Percentiles rank a stretch among this genome's conserved stretches.
These are phyloP conservation scores for Epichloe sibirici DNA, from an alignment of 2,329 filamentous ascomycete species.

Conservation along the genomic window DNA sequence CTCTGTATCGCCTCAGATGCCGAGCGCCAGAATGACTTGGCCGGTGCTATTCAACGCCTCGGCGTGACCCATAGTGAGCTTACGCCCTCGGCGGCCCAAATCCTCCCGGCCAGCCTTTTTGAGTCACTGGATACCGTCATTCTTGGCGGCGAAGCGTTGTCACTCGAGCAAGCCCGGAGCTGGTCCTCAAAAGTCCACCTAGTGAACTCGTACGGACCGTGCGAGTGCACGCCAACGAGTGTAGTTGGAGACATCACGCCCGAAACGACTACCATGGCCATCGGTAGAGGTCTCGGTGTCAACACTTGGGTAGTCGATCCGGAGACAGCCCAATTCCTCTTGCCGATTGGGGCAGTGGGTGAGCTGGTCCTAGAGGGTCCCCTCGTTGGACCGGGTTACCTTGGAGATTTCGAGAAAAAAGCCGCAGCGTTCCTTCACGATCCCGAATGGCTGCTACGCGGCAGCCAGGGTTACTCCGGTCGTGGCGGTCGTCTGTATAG, in stretches of 20 bases:
- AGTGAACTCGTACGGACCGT: not conserved
- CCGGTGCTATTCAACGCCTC: slow-evolving; percentile 26
- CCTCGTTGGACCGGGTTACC: slow-evolving; percentile 35
- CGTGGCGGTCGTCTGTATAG: slow-evolving; percentile 21
- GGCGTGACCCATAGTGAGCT: slow-evolving; percentile 31
- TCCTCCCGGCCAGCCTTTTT: not conserved
- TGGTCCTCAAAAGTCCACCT: not conserved
- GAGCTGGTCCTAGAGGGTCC: slow-evolving; percentile 30
- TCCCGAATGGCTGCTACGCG: not conserved
- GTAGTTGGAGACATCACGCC: not conserved
- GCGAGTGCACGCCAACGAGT: not conserved
- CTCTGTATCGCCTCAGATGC: slow-evolving; percentile 13
- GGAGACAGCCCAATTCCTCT: slow-evolving; percentile 8
- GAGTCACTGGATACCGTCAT: not conserved
- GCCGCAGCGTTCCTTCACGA: slow-evolving; percentile 20
- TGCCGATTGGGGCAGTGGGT: slow-evolving; percentile 20
- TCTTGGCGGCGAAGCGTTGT: not conserved
- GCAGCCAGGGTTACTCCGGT: slow-evolving; percentile 6
- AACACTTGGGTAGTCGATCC: not conserved
- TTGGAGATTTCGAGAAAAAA: slow-evolving; percentile 34
- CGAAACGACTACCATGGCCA: not conserved
- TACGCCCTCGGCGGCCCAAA: slow-evolving; percentile 21
- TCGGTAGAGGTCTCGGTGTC: not conserved
- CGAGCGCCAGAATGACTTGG: slow-evolving; percentile 34
- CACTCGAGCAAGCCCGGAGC: not conserved